A percentile compares a stretch with the other conserved stretches of the same genome.
Evolutionary conservation across 768 basidiomycete genomes (phyloP).

Genomic region (Leccinum ochraceum): DNA sequence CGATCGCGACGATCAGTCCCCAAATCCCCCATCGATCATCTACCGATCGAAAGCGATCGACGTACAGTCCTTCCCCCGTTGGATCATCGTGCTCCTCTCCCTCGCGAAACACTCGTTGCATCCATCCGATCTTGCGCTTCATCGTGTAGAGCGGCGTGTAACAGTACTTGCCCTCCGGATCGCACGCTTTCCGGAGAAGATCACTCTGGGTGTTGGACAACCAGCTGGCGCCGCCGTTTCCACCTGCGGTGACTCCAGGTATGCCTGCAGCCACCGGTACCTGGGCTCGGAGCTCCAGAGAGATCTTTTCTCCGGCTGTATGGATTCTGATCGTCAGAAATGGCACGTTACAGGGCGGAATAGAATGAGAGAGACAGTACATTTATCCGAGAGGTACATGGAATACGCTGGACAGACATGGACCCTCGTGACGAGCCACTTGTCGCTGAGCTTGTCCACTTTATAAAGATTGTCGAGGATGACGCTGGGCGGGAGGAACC

Average conservation of each 20-base stretch:
- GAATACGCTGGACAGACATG: constrained; percentile 36
- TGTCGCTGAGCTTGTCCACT: constrained; percentile 29
- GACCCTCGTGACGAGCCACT: constrained; percentile 34
- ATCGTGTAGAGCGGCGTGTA: constrained; percentile 32
- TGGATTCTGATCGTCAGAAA: background rate
- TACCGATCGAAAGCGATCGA: background rate
- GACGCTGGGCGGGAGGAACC: constrained; percentile 21
- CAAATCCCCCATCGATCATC: background rate
- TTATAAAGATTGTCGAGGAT: constrained; percentile 28
- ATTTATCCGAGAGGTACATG: constrained; percentile 35
- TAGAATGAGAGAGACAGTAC: background rate
- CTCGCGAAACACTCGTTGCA: constrained; percentile 13
- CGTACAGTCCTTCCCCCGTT: constrained; percentile 21
- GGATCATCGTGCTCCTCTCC: background rate
- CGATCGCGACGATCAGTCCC: constrained; percentile 1
- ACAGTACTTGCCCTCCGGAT: constrained; percentile 21
- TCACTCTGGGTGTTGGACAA: constrained; percentile 20
- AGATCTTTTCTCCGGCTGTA: constrained; percentile 27
- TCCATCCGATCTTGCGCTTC: constrained; percentile 11
- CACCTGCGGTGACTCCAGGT: constrained; percentile 17
- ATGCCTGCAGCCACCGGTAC: constrained; percentile 14
- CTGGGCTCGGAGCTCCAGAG: constrained; percentile 22
- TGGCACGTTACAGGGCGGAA: background rate
- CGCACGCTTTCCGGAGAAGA: constrained; percentile 26
- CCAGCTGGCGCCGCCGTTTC: constrained; percentile 18